Evolutionary conservation across 148 eudicot species (phyloP).

Genomic region (Gaultheria prostrata): DNA sequence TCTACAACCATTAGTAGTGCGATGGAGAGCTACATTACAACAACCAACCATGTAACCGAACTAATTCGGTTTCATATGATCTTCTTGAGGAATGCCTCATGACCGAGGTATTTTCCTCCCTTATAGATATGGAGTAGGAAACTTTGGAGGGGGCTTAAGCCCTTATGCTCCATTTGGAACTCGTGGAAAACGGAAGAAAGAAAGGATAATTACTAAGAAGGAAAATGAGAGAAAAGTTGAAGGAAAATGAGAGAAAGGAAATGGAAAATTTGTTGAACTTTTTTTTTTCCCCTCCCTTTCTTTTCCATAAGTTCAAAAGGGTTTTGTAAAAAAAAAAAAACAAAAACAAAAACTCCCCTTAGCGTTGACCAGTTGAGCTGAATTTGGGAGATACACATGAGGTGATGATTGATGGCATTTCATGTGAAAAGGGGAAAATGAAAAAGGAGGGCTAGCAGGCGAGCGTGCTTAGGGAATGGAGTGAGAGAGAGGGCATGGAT

Average conservation of each 20-base stretch:
- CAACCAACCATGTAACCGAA: too few relatives aligned
- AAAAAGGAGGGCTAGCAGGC: slow-evolving; percentile 20
- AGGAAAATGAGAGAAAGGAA: too few relatives aligned
- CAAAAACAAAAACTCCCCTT: neutral
- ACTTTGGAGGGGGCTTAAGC: neutral
- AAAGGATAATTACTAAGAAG: too few relatives aligned
- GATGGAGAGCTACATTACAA: too few relatives aligned
- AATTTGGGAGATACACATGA: slow-evolving; percentile 29
- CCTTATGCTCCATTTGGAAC: neutral
- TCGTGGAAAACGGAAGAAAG: too few relatives aligned
- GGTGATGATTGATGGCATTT: slow-evolving; percentile 41
- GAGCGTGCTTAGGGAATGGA: slow-evolving; percentile 30
- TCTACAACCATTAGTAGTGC: too few relatives aligned
- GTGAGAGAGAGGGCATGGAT: neutral
- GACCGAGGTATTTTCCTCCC: neutral
- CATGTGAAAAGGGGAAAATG: slow-evolving; percentile 34
- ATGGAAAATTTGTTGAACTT: too few relatives aligned
- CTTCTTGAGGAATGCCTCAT: neutral
- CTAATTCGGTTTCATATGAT: neutral
- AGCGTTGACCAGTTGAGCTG: neutral
- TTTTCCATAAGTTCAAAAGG: too few relatives aligned
- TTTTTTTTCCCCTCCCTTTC: too few relatives aligned
- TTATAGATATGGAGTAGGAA: neutral
- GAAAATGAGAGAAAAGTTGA: too few relatives aligned
- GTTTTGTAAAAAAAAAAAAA: too few relatives aligned